Conservation (phyloP, 805 yeast genomes). For the Kuraishia hungarica region DNA sequence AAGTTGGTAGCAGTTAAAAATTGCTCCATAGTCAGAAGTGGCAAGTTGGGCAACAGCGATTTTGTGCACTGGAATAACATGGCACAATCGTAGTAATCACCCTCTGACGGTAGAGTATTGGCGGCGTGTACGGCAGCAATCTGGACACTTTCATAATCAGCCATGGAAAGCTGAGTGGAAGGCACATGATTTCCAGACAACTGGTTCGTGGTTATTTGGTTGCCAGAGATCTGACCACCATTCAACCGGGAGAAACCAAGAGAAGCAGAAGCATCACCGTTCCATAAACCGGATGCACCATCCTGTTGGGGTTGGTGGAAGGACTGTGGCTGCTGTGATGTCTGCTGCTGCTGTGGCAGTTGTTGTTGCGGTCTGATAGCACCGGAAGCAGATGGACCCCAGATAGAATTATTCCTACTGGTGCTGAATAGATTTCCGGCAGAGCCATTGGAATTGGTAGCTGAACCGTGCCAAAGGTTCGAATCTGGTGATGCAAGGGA, state of each 20-base stretch:
- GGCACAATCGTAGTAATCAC: constrained; percentile 12
- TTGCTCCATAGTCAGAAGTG: constrained; percentile 20
- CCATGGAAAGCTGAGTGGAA: constrained; percentile 4
- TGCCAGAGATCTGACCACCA: neutral
- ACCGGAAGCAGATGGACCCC: constrained; percentile 11
- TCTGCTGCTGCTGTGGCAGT: neutral
- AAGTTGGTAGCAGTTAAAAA: constrained; percentile 23
- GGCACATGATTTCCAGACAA: too few species aligned
- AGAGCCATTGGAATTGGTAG: neutral
- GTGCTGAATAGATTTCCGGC: neutral
- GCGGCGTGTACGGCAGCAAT: constrained; percentile 32
- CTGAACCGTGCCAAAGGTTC: too few species aligned
- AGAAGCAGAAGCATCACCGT: too few species aligned
- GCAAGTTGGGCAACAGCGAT: constrained; percentile 18
- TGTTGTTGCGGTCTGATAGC: neutral
- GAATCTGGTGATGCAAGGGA: too few species aligned
- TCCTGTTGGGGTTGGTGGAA: too few species aligned
- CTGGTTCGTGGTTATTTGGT: too few species aligned
- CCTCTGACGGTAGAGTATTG: constrained; percentile 16
- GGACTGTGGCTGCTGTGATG: neutral
- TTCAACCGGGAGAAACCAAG: too few species aligned
- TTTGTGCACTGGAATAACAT: constrained; percentile 17
- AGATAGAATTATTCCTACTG: constrained; percentile 13
- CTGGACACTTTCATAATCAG: constrained; percentile 29
- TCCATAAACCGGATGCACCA: neutral